Conservation (phyloP, 108 stramenopile species). For the Cyclotella kingstonii region DNA sequence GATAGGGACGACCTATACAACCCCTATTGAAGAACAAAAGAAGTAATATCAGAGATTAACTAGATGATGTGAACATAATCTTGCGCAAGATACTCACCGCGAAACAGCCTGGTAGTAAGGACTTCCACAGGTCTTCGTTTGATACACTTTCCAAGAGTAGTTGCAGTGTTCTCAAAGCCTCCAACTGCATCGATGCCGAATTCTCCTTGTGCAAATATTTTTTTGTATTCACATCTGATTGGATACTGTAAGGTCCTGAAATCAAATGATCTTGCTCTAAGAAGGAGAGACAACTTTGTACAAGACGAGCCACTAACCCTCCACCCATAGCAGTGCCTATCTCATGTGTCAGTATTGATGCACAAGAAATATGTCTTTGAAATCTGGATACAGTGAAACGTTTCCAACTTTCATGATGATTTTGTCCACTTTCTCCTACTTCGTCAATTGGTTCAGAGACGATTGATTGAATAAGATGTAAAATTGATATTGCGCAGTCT, state of each 20-base stretch:
- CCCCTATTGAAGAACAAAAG: not conserved
- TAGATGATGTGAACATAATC: not conserved
- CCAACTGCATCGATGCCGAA: constrained; percentile 13
- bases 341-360: constrained; percentile 7
- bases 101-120: constrained; percentile 45
- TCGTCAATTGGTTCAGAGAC: not conserved
- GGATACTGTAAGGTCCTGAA: not conserved
- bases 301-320: constrained; percentile 38
- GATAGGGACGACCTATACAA: constrained; percentile 24
- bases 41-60: not conserved
- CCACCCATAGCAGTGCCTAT: constrained; percentile 40
- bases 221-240: too few relatives aligned
- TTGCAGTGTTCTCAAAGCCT: constrained; percentile 35
- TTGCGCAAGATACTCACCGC: constrained; percentile 21
- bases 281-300: constrained; percentile 37
- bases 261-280: not conserved
- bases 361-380: not conserved
- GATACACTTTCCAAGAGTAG: constrained; percentile 29
- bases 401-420: not conserved
- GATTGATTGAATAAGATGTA: constrained; percentile 21
- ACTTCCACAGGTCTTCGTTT: constrained; percentile 27
- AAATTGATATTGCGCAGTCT: constrained; percentile 32
- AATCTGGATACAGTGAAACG: too few relatives aligned
- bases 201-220: constrained; percentile 6
- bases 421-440: not conserved